Evolutionary conservation across 2,329 filamentous ascomycete species (phyloP), one percentile per base, ranked within the genome.

Genomic region (Penicillium sp.): DNA sequence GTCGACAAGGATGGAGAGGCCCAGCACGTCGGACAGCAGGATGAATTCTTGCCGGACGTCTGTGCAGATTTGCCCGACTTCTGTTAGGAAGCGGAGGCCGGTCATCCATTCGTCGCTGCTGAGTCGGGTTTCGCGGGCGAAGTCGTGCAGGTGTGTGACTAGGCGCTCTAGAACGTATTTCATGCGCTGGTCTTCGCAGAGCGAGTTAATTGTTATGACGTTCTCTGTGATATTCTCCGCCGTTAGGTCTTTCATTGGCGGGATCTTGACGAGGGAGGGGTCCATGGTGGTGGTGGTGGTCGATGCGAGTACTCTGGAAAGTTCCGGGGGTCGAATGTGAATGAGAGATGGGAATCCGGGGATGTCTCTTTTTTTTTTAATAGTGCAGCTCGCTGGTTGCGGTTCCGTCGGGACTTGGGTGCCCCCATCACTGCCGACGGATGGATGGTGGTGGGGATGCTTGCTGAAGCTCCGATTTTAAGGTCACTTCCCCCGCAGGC

Each of bases 41-140:
- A 93, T 92, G 77, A 89, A 91, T 79, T 91, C 88, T 81, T 90
- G 87, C 59, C 89, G 82, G 42, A 90, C 86, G 64, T 90, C 85
- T 51, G 78, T 86, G 67, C 84, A 88, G 52, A 86, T 92, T 70
- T 93, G 81, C 4, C 89, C 90, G 7, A 87, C 86, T 33, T 78
- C 76, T 0, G 87, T 89, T 23, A 93, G 75, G 74, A 92, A 93
- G 36, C 82, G 74, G 48, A 93, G 78, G 1, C 84, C 87, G 0
- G 81, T 76, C 85, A 89, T 89, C 90, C 89, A 93, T 76, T 94
- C 90, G 2, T 84, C 78, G 3, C 86, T 88, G 68, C 84, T 89
- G 27, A 93, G 78, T 24, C 89, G 78, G 1, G 88, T 92, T 71
- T 93, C 90, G 48, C 89, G 81, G 4, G 88, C 88, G 68, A 91